These are phyloP conservation scores for Saprolegnia diclina DNA, from an alignment of 352 stramenopile species.

Conservation along the genomic window DNA sequence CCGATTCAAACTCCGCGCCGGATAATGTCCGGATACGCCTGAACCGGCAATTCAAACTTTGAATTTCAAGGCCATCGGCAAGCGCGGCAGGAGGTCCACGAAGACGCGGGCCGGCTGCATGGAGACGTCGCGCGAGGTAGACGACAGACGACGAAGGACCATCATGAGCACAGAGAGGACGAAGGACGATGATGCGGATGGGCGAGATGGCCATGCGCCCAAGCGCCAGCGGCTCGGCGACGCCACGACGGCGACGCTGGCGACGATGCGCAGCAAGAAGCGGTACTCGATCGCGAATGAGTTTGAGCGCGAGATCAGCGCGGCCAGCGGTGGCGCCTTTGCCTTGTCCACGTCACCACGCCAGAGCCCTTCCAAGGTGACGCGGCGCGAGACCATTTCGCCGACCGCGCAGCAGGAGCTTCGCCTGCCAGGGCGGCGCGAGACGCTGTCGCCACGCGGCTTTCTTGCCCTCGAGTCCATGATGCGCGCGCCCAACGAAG, in stretches of 20 bases:
- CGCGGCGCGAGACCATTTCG: not conserved
- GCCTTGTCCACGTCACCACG: too few relatives aligned
- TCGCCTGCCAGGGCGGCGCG: not conserved
- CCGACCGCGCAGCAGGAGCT: not conserved
- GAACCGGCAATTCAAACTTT: not conserved
- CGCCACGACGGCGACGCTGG: not conserved
- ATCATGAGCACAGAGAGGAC: too few relatives aligned
- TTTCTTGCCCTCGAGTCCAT: slow-evolving; percentile 1
- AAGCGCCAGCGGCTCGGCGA: not conserved
- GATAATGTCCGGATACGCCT: not conserved
- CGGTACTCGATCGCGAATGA: slow-evolving; percentile 26
- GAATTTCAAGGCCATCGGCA: slow-evolving; percentile 17
- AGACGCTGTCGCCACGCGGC: not conserved
- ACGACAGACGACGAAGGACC: too few relatives aligned
- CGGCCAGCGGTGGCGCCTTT: not conserved
- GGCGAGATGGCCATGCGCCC: not conserved
- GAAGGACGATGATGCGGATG: not conserved
- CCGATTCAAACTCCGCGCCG: not conserved
- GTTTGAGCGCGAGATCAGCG: slow-evolving; percentile 26
- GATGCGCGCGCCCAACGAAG: not conserved
- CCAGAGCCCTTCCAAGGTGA: not conserved
- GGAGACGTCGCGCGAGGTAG: not conserved
- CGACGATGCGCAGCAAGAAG: slow-evolving; percentile 2
- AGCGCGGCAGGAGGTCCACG: slow-evolving; percentile 4
- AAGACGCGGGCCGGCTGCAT: not conserved